Evolutionary conservation across 2,329 filamentous ascomycete species (phyloP), one percentile per base, ranked within the genome.

Genomic region (Ilyonectria destructans): DNA sequence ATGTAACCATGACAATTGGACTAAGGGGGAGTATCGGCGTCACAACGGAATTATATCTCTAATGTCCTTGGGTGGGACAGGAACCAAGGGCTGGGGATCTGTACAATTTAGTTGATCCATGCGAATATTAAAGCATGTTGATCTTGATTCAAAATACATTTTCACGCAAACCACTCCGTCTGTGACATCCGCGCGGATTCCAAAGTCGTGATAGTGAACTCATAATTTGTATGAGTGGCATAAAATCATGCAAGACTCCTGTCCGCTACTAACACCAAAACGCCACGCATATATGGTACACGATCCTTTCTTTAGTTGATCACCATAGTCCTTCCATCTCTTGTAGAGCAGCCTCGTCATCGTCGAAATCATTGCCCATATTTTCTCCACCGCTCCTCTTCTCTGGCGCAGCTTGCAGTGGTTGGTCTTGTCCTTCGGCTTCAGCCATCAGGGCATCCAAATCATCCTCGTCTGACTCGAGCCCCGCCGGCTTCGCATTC

Each of bases 281-380:
- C 68, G 58, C 65, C 15, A 17, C 12, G 12, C 10, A 40, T 15
- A 3, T n/a, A 8, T n/a, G 15, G 5, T 8, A 43, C 40, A 43
- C 7, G n/a, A 8, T n/a, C 6, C 17, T 43, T 43, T 33, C 54
- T 12, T 12, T 6, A 9, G 4, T 29, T 9, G 21, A 23, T 68
- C 37, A 87, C 86, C 85, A 89, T 26, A 88, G 69, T 0, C 84
- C 87, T 46, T 87, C 87, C 86, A 90, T 88, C 70, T 89, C 89
- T 43, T 87, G 89, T 89, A 94, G 91, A 1, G 87, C 90, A 67
- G 90, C 91, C 79, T 92, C 89, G 15, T 92, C 90, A 61, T 91
- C 90, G 1, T 85, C 87, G 77, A 88, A 90, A 26, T 83, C 79
- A 40, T 85, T 78, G 12, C 35, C 13, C n/a, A 33, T 17, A 8